These are phyloP conservation scores for Brassica incana DNA, from an alignment of 345 rosid genomes.

Conservation along the genomic window DNA sequence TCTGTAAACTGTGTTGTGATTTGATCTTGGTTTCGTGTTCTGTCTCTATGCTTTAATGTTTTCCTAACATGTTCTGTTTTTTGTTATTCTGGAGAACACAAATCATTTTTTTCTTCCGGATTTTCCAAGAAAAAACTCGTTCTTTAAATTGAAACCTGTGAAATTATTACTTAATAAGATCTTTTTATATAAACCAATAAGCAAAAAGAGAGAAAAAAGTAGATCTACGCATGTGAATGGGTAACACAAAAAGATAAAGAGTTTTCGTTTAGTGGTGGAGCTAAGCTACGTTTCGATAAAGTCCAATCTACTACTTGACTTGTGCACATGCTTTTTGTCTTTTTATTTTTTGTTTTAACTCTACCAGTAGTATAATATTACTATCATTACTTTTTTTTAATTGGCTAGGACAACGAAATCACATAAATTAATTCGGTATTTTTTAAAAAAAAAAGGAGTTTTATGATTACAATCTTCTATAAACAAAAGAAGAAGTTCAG, in stretches of 20 bases:
- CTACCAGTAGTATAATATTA: background rate
- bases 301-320: conserved; percentile 26
- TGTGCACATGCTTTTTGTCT: conserved; percentile 4
- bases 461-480: background rate
- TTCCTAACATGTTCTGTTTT: background rate
- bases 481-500: conserved; percentile 2
- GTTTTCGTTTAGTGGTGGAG: conserved; percentile 31
- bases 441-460: background rate
- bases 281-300: conserved; percentile 23
- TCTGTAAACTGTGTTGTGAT: background rate
- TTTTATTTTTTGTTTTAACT: background rate
- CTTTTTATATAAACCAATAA: background rate
- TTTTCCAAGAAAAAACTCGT: background rate
- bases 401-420: background rate
- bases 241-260: conserved; percentile 18
- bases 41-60: background rate
- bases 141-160: background rate
- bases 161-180: background rate
- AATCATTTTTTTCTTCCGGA: background rate
- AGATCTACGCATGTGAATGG: conserved; percentile 35
- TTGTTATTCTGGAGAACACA: background rate
- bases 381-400: background rate
- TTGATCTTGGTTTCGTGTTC: conserved; percentile 6
- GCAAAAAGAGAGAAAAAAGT: background rate
- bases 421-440: background rate